Percentiles rank a stretch among this genome's conserved stretches.
Conservation (phyloP, 2,329 filamentous ascomycete species). For the Fusarium solani-melongenae region DNA sequence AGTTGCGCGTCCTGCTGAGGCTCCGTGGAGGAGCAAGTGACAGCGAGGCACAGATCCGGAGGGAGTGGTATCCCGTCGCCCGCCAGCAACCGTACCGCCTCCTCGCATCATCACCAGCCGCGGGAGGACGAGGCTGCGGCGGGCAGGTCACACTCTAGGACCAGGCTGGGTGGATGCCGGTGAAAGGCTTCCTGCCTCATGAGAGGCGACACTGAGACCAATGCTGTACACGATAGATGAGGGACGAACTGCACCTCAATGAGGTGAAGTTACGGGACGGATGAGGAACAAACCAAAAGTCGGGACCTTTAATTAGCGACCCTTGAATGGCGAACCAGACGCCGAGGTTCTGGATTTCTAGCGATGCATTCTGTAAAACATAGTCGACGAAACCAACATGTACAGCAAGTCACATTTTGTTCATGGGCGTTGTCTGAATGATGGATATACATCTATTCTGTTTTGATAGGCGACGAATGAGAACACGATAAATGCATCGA, state of each 20-base stretch:
- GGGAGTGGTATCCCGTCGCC: constrained; percentile 18
- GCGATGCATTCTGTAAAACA: constrained; percentile 13
- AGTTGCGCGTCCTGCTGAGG: constrained; percentile 4
- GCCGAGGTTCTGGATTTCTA: constrained; percentile 16
- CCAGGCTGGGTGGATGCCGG: constrained; percentile 26
- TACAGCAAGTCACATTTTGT: neutral
- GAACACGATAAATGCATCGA: neutral
- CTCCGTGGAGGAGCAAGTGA: constrained; percentile 25
- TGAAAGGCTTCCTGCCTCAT: constrained; percentile 17
- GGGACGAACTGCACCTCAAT: constrained; percentile 25
- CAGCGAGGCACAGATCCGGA: constrained; percentile 28
- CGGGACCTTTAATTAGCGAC: constrained; percentile 15
- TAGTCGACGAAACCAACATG: constrained; percentile 11
- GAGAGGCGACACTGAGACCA: constrained; percentile 22
- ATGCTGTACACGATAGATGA: constrained; percentile 26
- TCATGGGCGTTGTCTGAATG: neutral
- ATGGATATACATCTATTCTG: neutral
- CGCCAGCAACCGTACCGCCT: constrained; percentile 17
- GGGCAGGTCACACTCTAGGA: constrained; percentile 29
- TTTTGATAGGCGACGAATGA: neutral
- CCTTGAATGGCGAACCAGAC: constrained; percentile 13
- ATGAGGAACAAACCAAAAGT: constrained; percentile 7
- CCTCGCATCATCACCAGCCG: constrained; percentile 7
- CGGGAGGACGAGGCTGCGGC: constrained; percentile 19
- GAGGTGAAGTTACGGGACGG: constrained; percentile 21